These are phyloP conservation scores for Penicillium sp. DNA, from an alignment of 2,329 filamentous ascomycete genomes.

Conservation along the genomic window DNA sequence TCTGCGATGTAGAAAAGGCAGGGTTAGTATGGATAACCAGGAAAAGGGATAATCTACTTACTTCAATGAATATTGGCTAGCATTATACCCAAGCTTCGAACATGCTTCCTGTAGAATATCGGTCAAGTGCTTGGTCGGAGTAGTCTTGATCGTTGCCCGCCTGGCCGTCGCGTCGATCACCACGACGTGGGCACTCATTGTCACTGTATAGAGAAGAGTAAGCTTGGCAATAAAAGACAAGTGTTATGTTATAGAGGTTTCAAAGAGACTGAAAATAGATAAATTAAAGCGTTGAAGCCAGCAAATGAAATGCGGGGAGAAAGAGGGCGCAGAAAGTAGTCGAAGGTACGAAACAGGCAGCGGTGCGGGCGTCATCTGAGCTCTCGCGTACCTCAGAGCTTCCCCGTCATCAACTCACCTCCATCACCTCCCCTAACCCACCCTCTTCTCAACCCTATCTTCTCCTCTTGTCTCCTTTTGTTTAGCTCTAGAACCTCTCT, in stretches of 20 bases:
- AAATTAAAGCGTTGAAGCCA: neutral
- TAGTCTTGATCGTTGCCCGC: slow-evolving; percentile 78
- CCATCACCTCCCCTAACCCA: slow-evolving; percentile 20
- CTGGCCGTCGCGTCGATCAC: slow-evolving; percentile 79
- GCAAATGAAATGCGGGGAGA: slow-evolving; percentile 7
- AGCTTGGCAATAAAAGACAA: neutral
- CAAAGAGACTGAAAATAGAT: neutral
- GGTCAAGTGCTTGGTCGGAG: slow-evolving; percentile 73
- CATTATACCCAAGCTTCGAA: slow-evolving; percentile 70
- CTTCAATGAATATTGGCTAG: slow-evolving; percentile 79
- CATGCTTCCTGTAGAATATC: slow-evolving; percentile 89
- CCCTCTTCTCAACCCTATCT: slow-evolving; percentile 16
- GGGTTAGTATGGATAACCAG: slow-evolving; percentile 14
- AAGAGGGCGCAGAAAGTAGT: slow-evolving; percentile 30
- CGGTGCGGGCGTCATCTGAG: slow-evolving; percentile 38
- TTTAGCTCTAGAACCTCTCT: slow-evolving; percentile 15
- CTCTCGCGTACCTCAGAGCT: slow-evolving; percentile 32
- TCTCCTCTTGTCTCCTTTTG: slow-evolving; percentile 5
- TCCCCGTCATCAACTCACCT: slow-evolving; percentile 28
- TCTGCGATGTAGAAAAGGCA: slow-evolving; percentile 43
- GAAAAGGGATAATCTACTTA: slow-evolving; percentile 42
- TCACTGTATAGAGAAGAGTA: slow-evolving; percentile 19
- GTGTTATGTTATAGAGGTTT: slow-evolving; percentile 7
- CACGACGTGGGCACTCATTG: slow-evolving; percentile 84
- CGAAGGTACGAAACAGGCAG: slow-evolving; percentile 30